A percentile compares a stretch with the other conserved stretches of the same genome.
These are phyloP conservation scores for Claviceps lovelessii DNA, from an alignment of 2,329 filamentous ascomycete genomes.

Conservation along the genomic window DNA sequence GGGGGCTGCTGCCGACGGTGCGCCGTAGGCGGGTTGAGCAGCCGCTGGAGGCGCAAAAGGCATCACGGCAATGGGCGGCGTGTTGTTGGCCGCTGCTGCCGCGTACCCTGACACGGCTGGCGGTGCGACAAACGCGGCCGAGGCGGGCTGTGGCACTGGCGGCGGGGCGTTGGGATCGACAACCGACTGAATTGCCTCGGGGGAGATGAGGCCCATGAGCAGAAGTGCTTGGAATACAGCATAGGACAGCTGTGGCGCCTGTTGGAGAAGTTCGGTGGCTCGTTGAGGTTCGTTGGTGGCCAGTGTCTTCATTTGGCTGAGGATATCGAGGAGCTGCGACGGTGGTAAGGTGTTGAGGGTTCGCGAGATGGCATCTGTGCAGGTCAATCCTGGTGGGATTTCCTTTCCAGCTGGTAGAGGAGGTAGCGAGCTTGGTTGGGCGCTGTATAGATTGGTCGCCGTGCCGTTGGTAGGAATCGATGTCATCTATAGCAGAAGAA, in stretches of 20 bases:
- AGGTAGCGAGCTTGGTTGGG: conserved; percentile 45
- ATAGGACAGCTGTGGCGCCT: conserved; percentile 85
- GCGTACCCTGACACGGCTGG: conserved; percentile 23
- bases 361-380: conserved; percentile 80
- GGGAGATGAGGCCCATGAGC: conserved; percentile 83
- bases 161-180: conserved; percentile 45
- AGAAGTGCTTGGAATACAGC: conserved; percentile 90
- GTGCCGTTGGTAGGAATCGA: conserved; percentile 20
- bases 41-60: conserved; percentile 31
- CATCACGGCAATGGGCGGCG: conserved; percentile 31
- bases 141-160: conserved; percentile 16
- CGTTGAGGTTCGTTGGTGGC: conserved; percentile 69
- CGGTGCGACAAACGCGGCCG: conserved; percentile 20
- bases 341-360: conserved; percentile 78
- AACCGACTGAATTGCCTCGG: conserved; percentile 66
- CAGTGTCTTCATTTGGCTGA: conserved; percentile 85
- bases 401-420: conserved; percentile 75
- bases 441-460: conserved; percentile 16
- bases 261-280: conserved; percentile 71
- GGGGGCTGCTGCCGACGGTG: conserved; percentile 13
- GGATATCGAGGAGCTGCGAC: conserved; percentile 79
- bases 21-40: conserved; percentile 22
- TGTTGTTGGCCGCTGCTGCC: conserved; percentile 27
- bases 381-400: conserved; percentile 66
- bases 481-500: conserved; percentile 4